Percentiles rank a stretch among this genome's conserved stretches.
phyloP scores from a whole-genome alignment of 2,329 filamentous ascomycete species.

The Bertia moriformis region DNA sequence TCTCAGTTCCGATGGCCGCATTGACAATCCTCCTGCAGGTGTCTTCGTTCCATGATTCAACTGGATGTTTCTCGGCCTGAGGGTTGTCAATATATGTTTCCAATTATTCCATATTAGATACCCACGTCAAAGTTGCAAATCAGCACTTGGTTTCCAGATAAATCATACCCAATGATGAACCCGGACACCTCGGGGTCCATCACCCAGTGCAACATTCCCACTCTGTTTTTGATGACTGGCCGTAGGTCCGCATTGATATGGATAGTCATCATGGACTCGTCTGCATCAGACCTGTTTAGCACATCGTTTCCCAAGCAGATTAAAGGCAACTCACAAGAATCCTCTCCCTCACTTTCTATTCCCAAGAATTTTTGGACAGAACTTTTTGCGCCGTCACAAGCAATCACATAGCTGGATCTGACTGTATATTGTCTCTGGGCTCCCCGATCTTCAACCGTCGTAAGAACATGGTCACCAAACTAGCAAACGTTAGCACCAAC shows the following conservation, averaged over 20 bases:
- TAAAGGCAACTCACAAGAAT: slow-evolving; percentile 11
- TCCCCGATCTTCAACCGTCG: slow-evolving; percentile 11
- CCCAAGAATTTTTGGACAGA: slow-evolving; percentile 9
- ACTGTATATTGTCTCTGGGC: slow-evolving; percentile 8
- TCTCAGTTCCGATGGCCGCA: slow-evolving; percentile 9
- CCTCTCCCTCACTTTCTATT: slow-evolving; percentile 17
- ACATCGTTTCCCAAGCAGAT: neutral
- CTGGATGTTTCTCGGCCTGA: slow-evolving; percentile 13
- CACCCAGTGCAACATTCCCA: slow-evolving; percentile 22
- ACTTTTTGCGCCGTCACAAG: slow-evolving; percentile 11
- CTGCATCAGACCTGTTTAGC: slow-evolving; percentile 7
- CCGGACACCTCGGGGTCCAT: slow-evolving; percentile 19
- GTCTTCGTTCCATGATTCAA: slow-evolving; percentile 14
- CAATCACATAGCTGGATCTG: slow-evolving; percentile 11
- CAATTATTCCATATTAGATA: slow-evolving; percentile 1
- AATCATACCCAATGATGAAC: slow-evolving; percentile 21
- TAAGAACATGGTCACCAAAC: slow-evolving; percentile 8
- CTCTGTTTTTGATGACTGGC: slow-evolving; percentile 12
- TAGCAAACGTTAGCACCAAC: too few species aligned
- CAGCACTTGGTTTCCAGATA: slow-evolving; percentile 17
- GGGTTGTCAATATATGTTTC: neutral
- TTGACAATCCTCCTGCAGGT: slow-evolving; percentile 12
- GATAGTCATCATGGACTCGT: slow-evolving; percentile 22
- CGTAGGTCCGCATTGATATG: slow-evolving; percentile 19
- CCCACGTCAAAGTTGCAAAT: slow-evolving; percentile 21